A percentile compares a stretch with the other conserved stretches of the same genome.
These are phyloP conservation scores for Sophora flavescens DNA, from an alignment of 306 rosid genomes.

Conservation along the genomic window DNA sequence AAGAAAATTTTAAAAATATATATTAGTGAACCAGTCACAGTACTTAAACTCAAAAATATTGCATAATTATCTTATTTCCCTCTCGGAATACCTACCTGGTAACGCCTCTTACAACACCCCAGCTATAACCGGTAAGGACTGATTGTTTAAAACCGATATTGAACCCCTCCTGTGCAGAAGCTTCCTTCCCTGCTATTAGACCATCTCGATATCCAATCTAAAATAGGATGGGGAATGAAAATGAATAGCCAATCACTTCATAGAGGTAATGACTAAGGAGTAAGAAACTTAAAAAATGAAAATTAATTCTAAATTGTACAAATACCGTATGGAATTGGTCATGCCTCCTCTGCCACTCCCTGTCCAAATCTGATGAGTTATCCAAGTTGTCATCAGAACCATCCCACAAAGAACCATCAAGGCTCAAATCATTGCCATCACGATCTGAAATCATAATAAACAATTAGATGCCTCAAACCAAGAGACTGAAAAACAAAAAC, in stretches of 20 bases:
- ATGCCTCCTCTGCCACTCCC: conserved; percentile 82
- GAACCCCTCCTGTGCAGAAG: conserved; percentile 87
- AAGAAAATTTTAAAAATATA: too few species aligned
- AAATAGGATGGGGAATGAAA: conserved; percentile 8
- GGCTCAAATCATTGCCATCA: conserved; percentile 52
- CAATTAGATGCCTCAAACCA: conserved; percentile 34
- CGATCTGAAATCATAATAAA: conserved; percentile 49
- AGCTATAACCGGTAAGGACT: conserved; percentile 63
- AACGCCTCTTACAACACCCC: conserved; percentile 90
- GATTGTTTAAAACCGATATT: conserved; percentile 83
- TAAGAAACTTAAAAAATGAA: conserved; percentile 17
- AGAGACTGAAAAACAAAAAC: conserved; percentile 6
- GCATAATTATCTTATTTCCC: neutral
- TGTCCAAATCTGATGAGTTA: conserved; percentile 58
- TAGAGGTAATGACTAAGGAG: neutral
- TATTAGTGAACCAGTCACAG: conserved; percentile 9
- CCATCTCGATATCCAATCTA: conserved; percentile 94
- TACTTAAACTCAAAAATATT: conserved; percentile 16
- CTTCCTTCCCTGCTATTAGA: conserved; percentile 78
- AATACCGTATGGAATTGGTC: conserved; percentile 76
- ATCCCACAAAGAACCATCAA: conserved; percentile 55
- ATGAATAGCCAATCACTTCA: neutral
- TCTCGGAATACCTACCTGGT: conserved; percentile 72
- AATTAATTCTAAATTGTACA: conserved; percentile 8
- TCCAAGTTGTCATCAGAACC: conserved; percentile 61